phyloP scores from a whole-genome alignment of 306 rosid genomes.

The Chamaecrista fasciculata region DNA sequence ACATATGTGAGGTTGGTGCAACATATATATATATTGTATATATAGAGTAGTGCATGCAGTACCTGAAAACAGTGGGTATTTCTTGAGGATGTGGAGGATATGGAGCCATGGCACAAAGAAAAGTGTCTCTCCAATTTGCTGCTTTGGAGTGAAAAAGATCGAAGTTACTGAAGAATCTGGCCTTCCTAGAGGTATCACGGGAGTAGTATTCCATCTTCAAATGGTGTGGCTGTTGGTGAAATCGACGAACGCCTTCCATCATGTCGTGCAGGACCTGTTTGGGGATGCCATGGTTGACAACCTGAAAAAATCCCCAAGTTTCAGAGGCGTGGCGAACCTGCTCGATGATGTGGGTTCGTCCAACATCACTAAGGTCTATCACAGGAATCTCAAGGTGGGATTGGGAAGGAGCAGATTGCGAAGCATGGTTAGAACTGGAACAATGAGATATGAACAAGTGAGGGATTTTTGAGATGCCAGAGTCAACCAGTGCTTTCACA shows the following conservation, averaged over 20 bases:
- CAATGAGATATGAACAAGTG: not conserved
- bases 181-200: not conserved
- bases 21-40: too few relatives aligned
- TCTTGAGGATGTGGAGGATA: slow-evolving; percentile 1
- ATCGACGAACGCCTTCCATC: slow-evolving; percentile 13
- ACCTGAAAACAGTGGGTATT: slow-evolving; percentile 3
- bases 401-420: not conserved
- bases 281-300: slow-evolving; percentile 26
- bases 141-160: slow-evolving; percentile 7
- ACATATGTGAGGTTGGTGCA: too few relatives aligned
- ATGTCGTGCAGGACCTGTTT: slow-evolving; percentile 8
- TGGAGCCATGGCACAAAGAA: slow-evolving; percentile 1
- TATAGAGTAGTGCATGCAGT: too few relatives aligned
- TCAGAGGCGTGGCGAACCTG: slow-evolving; percentile 1
- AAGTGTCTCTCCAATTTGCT: slow-evolving; percentile 30
- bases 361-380: slow-evolving; percentile 2
- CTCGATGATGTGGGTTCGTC: not conserved
- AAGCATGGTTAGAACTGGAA: not conserved
- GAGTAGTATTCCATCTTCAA: not conserved
- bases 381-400: slow-evolving; percentile 1
- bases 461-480: slow-evolving; percentile 3
- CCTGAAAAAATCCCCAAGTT: slow-evolving; percentile 22
- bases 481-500: slow-evolving; percentile 22
- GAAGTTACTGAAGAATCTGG: not conserved
- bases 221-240: slow-evolving; percentile 11